phyloP scores from a whole-genome alignment of 2,329 filamentous ascomycete genomes.

The Thelonectria blattea region DNA sequence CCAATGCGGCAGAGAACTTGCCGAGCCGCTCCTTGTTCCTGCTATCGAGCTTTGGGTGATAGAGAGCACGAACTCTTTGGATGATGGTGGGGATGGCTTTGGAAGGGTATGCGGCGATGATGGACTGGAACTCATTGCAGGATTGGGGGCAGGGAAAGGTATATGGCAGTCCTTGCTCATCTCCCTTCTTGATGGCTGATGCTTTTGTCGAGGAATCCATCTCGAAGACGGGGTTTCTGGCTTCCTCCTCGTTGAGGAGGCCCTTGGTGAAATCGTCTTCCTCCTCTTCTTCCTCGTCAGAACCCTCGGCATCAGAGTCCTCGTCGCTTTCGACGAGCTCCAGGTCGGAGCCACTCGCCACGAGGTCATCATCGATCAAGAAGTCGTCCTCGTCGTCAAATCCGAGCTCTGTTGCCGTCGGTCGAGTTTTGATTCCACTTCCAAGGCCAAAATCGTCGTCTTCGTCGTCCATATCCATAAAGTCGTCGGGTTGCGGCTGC shows the following conservation, averaged over 20 bases:
- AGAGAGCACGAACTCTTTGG: conserved; percentile 88
- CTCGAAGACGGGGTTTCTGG: conserved; percentile 58
- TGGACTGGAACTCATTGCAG: conserved; percentile 74
- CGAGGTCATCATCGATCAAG: conserved; percentile 83
- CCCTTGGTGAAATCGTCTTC: conserved; percentile 78
- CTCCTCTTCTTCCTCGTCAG: conserved; percentile 51
- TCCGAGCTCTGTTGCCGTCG: conserved; percentile 67
- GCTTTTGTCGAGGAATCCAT: conserved; percentile 51
- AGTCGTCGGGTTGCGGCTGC: conserved; percentile 46
- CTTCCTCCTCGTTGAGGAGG: conserved; percentile 65
- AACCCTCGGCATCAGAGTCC: conserved; percentile 57
- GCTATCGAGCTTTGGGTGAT: conserved; percentile 84
- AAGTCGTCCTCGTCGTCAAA: conserved; percentile 97
- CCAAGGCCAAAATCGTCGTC: conserved; percentile 67
- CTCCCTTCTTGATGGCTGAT: conserved; percentile 44
- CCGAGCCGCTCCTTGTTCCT: conserved; percentile 85
- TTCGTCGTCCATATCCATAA: conserved; percentile 48
- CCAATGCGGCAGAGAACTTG: conserved; percentile 68
- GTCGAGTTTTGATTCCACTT: conserved; percentile 61
- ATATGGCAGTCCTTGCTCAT: conserved; percentile 71
- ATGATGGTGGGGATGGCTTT: conserved; percentile 78
- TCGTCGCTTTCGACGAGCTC: conserved; percentile 62
- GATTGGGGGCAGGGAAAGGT: conserved; percentile 86
- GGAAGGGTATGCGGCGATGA: conserved; percentile 65
- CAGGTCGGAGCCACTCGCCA: conserved; percentile 80